Base-by-base conservation (phyloP, 129 eudicot genomes). In the Escallonia herrerae region DNA sequence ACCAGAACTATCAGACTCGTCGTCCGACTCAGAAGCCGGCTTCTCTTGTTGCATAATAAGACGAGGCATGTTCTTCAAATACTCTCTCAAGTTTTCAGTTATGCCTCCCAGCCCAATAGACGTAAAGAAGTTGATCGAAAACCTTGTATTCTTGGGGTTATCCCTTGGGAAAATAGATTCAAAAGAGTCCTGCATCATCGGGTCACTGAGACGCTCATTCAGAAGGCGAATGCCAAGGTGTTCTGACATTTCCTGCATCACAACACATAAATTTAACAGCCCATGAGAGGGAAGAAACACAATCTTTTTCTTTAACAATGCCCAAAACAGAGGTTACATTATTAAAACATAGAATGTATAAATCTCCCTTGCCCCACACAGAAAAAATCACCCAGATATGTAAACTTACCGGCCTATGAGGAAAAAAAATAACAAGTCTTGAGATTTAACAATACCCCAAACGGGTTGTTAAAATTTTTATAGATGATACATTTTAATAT, bases 101-200 rank as follows among this genome's bases (percentile, higher is more conserved):
- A 93, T 88, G 51, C 98, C 98, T 74, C 96, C 98, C 4, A 93
- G 83, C 62, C 98, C 98, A 53, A 93, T 93, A 0, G 98, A 93
- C 2, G 98, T 93, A 70, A 93, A 88, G 60, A 93, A 93, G 72
- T 93, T 93, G 62, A 93, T 93, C 0, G 98, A 76, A 67, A 93
- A 93, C 15, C 98, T 72, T 0, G 96, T 85, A 69, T 93, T 93
- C 44, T 89, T 88, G 2, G 98, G 98, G 50, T 85, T 88, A 40
- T 93, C 98, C 47, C 79, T 74, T 1, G 98, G 98, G 70, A 93
- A 93, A 48, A 93, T 88, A 3, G 96, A 88, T 49, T 88, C 98
- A 3, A 85, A 85, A 7, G 95, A 83, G 6, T 80, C 95, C 50
- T 83, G 95, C 96, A 93, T 88, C 37, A 80, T 62, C 1, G 98